Base-by-base conservation (phyloP, 169 alveolate genomes). In the Prorocentrum cordatum region DNA sequence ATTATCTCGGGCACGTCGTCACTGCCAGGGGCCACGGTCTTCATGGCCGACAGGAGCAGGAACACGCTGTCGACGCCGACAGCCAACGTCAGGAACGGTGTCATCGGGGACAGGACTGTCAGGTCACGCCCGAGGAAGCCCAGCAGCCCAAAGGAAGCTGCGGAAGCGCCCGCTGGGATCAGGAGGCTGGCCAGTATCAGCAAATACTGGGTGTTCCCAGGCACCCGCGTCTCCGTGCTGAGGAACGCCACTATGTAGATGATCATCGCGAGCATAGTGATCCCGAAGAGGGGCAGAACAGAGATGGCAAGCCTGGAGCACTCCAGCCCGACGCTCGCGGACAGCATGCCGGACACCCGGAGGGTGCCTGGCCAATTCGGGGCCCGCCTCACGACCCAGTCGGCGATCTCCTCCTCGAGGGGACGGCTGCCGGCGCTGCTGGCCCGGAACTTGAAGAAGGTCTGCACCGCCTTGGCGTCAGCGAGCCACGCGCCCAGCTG, bases 221-320 rank as follows among this genome's bases (percentile, higher is more conserved):
- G 72, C 10, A 62, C 31, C 72, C 72, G 39, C 20, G 72, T 62
- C 29, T 62, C 72, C 29, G 72, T 62, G n/a, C 72, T 42, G 45
- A 62, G 26, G 45, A 62, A 31, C 27, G 31, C 27, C 22, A 62
- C 72, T 42, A 62, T 42, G 26, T 62, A 62, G 38, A 38, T 42
- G 6, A 42, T 9, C 72, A 62, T 62, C 29, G 31, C 45, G 42
- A 29, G 5, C 2, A 62, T 38, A 35, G 72, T 62, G 72, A 62
- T 18, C 18, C 27, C 72, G 10, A 62, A 31, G 47, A 62, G 72
- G 14, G 72, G 72, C 14, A 62, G n/a, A n/a, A n/a, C n/a, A n/a
- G n/a, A n/a, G n/a, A n/a, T n/a, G n/a, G n/a, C n/a, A n/a, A n/a
- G n/a, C n/a, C n/a, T n/a, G n/a, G n/a, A n/a, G n/a, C n/a, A n/a